Evolutionary conservation across 192 early-diverging fungal genomes (phyloP).

Genomic region (Globomyces pollinis-pini): DNA sequence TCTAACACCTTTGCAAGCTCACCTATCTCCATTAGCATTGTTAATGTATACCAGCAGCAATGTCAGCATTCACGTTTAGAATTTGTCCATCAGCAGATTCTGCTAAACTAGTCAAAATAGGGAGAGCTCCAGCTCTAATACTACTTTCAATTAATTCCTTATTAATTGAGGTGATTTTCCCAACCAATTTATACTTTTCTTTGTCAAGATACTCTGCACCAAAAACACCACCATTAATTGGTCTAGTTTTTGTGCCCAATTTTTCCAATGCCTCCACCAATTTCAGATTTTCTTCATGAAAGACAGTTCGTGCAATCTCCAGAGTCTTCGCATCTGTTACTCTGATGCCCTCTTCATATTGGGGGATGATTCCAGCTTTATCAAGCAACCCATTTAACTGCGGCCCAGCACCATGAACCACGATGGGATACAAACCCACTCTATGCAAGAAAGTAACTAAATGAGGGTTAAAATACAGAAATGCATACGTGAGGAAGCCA

Average conservation of each 20-base stretch:
- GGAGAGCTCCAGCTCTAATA: conserved; percentile 88
- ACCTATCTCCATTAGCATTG: too few relatives aligned
- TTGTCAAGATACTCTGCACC: conserved; percentile 92
- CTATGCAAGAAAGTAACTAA: conserved; percentile 96
- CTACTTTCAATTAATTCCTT: conserved; percentile 89
- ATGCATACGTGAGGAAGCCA: conserved; percentile 89
- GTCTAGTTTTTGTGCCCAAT: conserved; percentile 90
- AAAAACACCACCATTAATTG: conserved; percentile 93
- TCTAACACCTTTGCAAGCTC: conserved; percentile 93
- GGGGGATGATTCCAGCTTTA: conserved; percentile 88
- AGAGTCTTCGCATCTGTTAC: conserved; percentile 92
- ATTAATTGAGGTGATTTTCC: conserved; percentile 82
- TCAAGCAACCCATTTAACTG: conserved; percentile 89
- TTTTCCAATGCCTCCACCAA: conserved; percentile 95
- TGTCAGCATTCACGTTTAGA: conserved; percentile 98
- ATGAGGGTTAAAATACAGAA: too few relatives aligned
- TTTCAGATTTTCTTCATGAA: conserved; percentile 91
- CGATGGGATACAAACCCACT: conserved; percentile 96
- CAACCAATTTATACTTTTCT: conserved; percentile 92
- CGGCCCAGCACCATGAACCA: conserved; percentile 96
- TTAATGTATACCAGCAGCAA: conserved; percentile 96
- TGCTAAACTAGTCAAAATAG: conserved; percentile 92
- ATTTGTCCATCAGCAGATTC: conserved; percentile 95
- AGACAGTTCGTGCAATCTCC: conserved; percentile 89
- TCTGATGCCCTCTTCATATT: conserved; percentile 94